phyloP scores from a whole-genome alignment of 345 rosid genomes.

The Hypericum androsaemum region DNA sequence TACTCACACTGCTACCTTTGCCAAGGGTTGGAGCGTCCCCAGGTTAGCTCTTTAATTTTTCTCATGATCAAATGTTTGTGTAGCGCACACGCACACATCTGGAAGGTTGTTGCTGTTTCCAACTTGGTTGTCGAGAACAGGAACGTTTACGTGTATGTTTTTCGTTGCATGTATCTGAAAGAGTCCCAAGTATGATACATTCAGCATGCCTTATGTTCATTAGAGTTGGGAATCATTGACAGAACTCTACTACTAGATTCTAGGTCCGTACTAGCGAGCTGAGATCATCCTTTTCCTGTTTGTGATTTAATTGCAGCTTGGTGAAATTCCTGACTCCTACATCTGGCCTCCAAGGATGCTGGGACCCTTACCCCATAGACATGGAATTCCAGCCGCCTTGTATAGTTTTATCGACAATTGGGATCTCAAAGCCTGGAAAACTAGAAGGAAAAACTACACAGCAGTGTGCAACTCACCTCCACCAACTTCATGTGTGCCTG shows the following conservation, averaged over 20 bases:
- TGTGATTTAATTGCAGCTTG: constrained; percentile 41
- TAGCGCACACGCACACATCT: too few species aligned
- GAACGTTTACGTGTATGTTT: too few species aligned
- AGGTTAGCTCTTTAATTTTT: constrained; percentile 37
- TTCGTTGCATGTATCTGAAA: too few species aligned
- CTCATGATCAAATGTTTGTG: background rate
- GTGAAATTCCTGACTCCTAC: constrained; percentile 88
- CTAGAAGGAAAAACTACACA: constrained; percentile 63
- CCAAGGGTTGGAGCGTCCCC: constrained; percentile 97
- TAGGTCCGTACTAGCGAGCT: background rate
- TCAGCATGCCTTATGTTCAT: too few species aligned
- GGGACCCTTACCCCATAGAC: constrained; percentile 98
- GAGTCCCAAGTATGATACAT: too few species aligned
- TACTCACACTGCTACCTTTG: constrained; percentile 93
- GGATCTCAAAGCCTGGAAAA: constrained; percentile 94
- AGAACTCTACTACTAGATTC: too few species aligned
- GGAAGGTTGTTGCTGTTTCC: background rate
- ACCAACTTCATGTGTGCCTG: constrained; percentile 91
- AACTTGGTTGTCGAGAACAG: too few species aligned
- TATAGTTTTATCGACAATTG: constrained; percentile 86
- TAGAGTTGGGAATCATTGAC: too few species aligned
- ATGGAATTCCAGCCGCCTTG: constrained; percentile 98
- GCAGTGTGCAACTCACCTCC: constrained; percentile 85
- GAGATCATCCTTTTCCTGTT: background rate
- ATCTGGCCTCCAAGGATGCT: constrained; percentile 86